Percentiles rank a stretch among this genome's conserved stretches.
Conservation (phyloP, 2,329 filamentous ascomycete species). For the Ceratocystis colombiana region DNA sequence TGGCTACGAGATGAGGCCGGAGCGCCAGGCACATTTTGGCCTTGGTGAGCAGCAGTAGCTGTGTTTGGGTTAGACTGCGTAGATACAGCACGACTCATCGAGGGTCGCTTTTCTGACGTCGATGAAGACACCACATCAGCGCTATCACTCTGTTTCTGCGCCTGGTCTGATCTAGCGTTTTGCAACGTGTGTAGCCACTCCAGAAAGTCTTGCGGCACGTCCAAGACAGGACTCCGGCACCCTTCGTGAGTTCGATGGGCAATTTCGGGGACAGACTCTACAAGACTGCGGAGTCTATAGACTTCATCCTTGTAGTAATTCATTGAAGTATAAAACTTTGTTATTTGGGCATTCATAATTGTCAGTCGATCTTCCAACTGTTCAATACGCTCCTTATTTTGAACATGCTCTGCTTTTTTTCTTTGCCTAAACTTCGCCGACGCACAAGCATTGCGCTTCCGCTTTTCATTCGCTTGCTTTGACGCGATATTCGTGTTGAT, state of each 20-base stretch:
- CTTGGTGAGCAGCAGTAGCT: background rate
- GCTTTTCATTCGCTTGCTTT: constrained; percentile 72
- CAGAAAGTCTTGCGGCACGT: background rate
- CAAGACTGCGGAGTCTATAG: background rate
- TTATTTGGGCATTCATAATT: background rate
- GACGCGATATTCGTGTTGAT: constrained; percentile 43
- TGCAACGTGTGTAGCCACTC: background rate
- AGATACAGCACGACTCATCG: background rate
- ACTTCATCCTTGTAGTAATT: constrained; percentile 10
- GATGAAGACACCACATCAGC: background rate
- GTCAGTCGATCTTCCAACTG: constrained; percentile 16
- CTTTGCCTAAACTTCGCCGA: constrained; percentile 62
- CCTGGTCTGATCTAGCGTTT: background rate
- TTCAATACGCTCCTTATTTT: constrained; percentile 51
- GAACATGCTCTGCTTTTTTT: constrained; percentile 70
- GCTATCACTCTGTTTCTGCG: background rate
- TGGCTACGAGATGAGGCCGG: background rate
- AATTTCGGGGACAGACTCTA: constrained; percentile 4
- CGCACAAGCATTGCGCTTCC: constrained; percentile 73
- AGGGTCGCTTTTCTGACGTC: background rate
- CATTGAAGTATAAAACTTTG: background rate
- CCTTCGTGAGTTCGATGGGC: background rate
- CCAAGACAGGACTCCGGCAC: background rate
- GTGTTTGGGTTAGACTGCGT: background rate
- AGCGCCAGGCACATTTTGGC: background rate